Evolutionary conservation across 2,329 filamentous ascomycete species (phyloP).

Genomic region (Monilinia aucupariae): DNA sequence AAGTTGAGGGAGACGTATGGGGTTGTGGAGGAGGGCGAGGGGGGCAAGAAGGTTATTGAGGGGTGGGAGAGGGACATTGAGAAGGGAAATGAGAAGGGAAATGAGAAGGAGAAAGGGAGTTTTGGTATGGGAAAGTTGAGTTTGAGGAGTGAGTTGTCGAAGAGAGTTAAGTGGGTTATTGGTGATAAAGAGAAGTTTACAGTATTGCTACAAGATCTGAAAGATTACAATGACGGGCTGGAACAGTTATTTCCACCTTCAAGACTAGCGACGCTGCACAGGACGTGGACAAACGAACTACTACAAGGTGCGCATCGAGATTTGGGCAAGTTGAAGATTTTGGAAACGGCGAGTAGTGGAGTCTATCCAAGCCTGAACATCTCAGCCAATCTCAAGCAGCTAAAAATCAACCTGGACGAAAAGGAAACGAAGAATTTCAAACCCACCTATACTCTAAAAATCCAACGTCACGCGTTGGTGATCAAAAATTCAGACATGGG

Average conservation of each 20-base stretch:
- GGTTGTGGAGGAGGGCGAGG: constrained; percentile 34
- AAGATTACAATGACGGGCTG: constrained; percentile 46
- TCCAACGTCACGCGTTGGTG: constrained; percentile 35
- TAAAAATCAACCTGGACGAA: constrained; percentile 44
- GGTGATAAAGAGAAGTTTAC: constrained; percentile 44
- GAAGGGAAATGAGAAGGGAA: constrained; percentile 8
- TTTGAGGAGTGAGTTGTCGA: constrained; percentile 25
- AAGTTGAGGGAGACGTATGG: constrained; percentile 42
- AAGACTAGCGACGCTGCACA: constrained; percentile 40
- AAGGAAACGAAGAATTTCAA: constrained; percentile 39
- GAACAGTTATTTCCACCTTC: constrained; percentile 43
- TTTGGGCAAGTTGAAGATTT: constrained; percentile 39
- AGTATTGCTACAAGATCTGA: constrained; percentile 39
- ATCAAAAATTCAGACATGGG: constrained; percentile 24
- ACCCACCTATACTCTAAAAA: constrained; percentile 41
- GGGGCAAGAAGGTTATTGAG: constrained; percentile 17
- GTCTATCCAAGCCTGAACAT: constrained; percentile 41
- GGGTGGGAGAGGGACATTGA: not conserved
- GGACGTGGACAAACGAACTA: constrained; percentile 44
- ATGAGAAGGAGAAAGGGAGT: constrained; percentile 9
- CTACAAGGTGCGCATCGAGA: constrained; percentile 43
- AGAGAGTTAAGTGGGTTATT: constrained; percentile 43
- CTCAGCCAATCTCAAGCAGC: constrained; percentile 42
- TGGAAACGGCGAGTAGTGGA: constrained; percentile 40
- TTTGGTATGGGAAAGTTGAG: constrained; percentile 15